Evolutionary conservation across 140 eudicot genomes (phyloP), one percentile per base, ranked within the genome.

Genomic region (Cichorium intybus): DNA sequence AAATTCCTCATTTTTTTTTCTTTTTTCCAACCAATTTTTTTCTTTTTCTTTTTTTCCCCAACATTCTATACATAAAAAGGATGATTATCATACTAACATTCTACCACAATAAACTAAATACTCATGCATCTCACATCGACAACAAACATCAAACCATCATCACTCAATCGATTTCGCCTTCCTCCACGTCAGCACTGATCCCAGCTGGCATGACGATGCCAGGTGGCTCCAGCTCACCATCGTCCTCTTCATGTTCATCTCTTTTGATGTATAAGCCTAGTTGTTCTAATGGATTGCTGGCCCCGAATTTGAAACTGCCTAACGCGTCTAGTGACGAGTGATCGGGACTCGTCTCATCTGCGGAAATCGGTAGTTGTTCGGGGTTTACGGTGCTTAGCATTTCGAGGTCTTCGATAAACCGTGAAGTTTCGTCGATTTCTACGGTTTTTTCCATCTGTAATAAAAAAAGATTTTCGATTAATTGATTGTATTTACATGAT

Each of bases 171-270:
- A 90, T 87, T 56, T 90, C 95, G 2, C 97, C 97, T 75, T 90
- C 97, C 77, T 90, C 97, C 14, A 77, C 85, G 41, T 90, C 97
- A 20, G 77, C 31, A 34, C 26, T 48, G 3, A 7, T 49, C 48
- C 62, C 29, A 64, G 64, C 34, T 2, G 52, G 58, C 51, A 63
- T 31, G 28, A 59, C 20, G 21, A 41, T 71, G n/a, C n/a, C n/a
- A 0, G 82, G 82, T 20, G 80, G 81, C 62, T 90, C 95, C 0
- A 52, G 83, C 60, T 84, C 97, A 41, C 75, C 75, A 24, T 87
- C 93, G 48, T 84, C 97, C 0, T 89, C 97, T 62, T 90, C 97
- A 1, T 84, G 93, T 37, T 90, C 95, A 24, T 90, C 97, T 67
- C 63, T 71, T 55, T 90, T 90, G 80, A 87, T 87, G 84, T 74